These are phyloP conservation scores for Aegilops bicornis DNA, from an alignment of 176 grass and related monocot genomes.

Conservation along the genomic window DNA sequence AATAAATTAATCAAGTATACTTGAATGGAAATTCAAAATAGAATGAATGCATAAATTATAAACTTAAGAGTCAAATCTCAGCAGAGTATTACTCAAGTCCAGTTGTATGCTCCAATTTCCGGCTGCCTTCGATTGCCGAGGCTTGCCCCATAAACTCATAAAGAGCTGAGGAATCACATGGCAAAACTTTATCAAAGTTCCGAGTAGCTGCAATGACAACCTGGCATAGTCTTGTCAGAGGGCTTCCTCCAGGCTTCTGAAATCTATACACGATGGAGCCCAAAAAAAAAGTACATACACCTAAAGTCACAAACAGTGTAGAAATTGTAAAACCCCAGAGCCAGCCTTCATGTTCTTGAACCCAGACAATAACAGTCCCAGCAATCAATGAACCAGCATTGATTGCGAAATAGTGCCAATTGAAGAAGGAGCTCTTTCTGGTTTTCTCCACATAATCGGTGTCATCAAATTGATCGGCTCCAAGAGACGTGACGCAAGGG, in stretches of 20 bases:
- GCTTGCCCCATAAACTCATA: constrained; percentile 54
- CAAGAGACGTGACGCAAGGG: constrained; percentile 70
- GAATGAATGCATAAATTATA: not conserved
- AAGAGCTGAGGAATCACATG: constrained; percentile 57
- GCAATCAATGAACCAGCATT: constrained; percentile 62
- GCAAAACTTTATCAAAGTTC: constrained; percentile 50
- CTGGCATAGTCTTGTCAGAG: constrained; percentile 62
- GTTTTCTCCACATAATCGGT: constrained; percentile 59
- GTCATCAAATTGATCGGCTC: constrained; percentile 84
- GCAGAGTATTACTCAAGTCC: constrained; percentile 38
- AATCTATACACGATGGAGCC: constrained; percentile 70
- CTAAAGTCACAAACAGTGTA: constrained; percentile 53
- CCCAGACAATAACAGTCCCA: constrained; percentile 64
- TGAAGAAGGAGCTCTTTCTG: constrained; percentile 73
- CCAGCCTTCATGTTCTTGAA: constrained; percentile 81
- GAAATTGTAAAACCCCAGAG: constrained; percentile 58
- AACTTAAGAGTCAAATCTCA: not conserved
- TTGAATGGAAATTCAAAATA: constrained; percentile 12
- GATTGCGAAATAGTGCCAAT: constrained; percentile 59
- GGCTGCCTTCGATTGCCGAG: constrained; percentile 55
- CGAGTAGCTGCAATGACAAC: constrained; percentile 52
- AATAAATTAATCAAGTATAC: not conserved
- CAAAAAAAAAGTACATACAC: constrained; percentile 55
- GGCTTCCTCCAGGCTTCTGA: constrained; percentile 81
- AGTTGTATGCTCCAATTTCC: constrained; percentile 46